Evolutionary conservation across 2,329 filamentous ascomycete species (phyloP).

Genomic region (Claviceps purpurea): DNA sequence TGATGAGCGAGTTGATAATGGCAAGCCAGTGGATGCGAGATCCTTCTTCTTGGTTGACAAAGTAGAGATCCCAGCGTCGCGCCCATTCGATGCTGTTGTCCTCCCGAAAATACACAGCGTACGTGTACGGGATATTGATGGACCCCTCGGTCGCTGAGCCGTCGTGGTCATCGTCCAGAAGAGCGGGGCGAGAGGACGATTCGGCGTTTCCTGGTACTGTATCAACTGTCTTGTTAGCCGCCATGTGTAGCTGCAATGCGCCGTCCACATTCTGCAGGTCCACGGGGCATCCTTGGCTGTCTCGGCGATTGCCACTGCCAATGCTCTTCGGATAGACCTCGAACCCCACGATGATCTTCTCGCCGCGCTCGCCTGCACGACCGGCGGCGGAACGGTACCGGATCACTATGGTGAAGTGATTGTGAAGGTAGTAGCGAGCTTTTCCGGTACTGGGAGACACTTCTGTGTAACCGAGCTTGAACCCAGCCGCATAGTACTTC

Average conservation of each 20-base stretch:
- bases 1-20: slow-evolving; percentile 76
- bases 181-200: slow-evolving; percentile 40
- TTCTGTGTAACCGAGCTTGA: slow-evolving; percentile 74
- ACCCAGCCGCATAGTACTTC: slow-evolving; percentile 83
- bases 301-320: slow-evolving; percentile 43
- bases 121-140: slow-evolving; percentile 68
- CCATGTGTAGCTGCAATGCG: slow-evolving; percentile 55
- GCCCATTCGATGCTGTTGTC: slow-evolving; percentile 70
- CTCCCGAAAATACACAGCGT: slow-evolving; percentile 82
- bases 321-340: slow-evolving; percentile 85
- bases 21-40: slow-evolving; percentile 77
- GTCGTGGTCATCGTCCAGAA: slow-evolving; percentile 32
- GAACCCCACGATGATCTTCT: slow-evolving; percentile 75
- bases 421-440: slow-evolving; percentile 64
- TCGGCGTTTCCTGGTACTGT: slow-evolving; percentile 34
- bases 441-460: slow-evolving; percentile 43
- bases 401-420: slow-evolving; percentile 76
- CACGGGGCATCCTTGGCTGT: slow-evolving; percentile 52
- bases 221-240: slow-evolving; percentile 38
- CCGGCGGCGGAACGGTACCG: slow-evolving; percentile 62
- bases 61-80: slow-evolving; percentile 80
- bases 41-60: slow-evolving; percentile 74
- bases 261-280: slow-evolving; percentile 50
- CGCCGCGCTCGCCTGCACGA: slow-evolving; percentile 52
- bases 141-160: slow-evolving; percentile 53